Evolutionary conservation across 2,329 filamentous ascomycete genomes (phyloP).

Genomic region (Piedraia hortae): DNA sequence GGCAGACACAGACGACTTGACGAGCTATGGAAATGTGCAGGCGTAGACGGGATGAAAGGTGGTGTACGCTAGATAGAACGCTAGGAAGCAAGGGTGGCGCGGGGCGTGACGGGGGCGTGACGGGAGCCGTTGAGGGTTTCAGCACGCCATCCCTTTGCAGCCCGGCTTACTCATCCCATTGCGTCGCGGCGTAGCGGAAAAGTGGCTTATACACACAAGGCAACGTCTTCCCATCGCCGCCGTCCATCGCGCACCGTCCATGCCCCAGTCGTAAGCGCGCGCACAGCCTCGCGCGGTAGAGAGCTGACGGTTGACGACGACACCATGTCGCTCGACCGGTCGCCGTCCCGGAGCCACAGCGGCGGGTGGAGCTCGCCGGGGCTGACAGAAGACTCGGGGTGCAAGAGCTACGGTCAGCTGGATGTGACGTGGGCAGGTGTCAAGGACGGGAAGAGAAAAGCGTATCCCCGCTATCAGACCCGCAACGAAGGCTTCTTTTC

Average conservation of each 20-base stretch:
- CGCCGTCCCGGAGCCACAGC: slow-evolving; percentile 57
- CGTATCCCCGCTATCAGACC: slow-evolving; percentile 54
- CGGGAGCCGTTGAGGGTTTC: slow-evolving; percentile 3
- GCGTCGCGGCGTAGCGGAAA: slow-evolving; percentile 3
- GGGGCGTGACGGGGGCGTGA: slow-evolving; percentile 4
- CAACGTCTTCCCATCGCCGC: slow-evolving; percentile 4
- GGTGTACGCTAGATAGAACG: no score
- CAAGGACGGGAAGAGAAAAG: slow-evolving; percentile 38
- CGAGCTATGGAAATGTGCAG: no score
- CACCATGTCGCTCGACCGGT: slow-evolving; percentile 60
- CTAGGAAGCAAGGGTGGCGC: no score
- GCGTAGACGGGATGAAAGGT: no score
- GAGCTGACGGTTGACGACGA: slow-evolving; percentile 1
- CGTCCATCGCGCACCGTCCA: slow-evolving; percentile 4
- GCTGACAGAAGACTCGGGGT: slow-evolving; percentile 22
- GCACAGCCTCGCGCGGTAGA: slow-evolving; percentile 1
- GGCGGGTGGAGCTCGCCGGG: slow-evolving; percentile 69
- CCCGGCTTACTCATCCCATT: slow-evolving; percentile 3
- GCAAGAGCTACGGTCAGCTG: slow-evolving; percentile 16
- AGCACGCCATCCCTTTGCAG: no score
- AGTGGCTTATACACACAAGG: no score
- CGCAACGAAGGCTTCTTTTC: slow-evolving; percentile 59
- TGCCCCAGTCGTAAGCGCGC: slow-evolving; percentile 3
- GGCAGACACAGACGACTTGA: no score
- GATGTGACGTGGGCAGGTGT: slow-evolving; percentile 60